phyloP scores from a whole-genome alignment of 495 filamentous ascomycete genomes.

The Platismatia glauca region DNA sequence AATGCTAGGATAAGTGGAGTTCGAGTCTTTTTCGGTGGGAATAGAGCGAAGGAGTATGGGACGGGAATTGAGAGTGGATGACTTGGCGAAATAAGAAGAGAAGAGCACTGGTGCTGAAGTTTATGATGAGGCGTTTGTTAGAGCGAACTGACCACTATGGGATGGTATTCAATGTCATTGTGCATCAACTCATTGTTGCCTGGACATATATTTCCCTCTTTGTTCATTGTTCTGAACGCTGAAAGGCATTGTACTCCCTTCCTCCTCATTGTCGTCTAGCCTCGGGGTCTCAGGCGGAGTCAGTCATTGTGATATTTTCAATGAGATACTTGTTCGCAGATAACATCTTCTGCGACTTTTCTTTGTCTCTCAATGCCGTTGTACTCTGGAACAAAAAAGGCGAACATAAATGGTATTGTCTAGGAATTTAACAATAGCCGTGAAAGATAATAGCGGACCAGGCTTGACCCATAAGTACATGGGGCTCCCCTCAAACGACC shows the following conservation, averaged over 20 bases:
- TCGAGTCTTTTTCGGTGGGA: not conserved
- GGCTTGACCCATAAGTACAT: not conserved
- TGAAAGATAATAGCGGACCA: not conserved
- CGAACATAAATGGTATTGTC: not conserved
- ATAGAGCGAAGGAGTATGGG: not conserved
- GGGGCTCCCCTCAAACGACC: not conserved
- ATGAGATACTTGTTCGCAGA: not conserved
- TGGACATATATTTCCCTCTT: not conserved
- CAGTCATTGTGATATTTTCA: too few relatives aligned
- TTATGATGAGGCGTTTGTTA: not conserved
- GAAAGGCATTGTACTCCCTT: not conserved
- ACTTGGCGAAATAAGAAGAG: not conserved
- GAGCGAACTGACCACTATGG: not conserved
- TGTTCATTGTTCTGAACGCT: not conserved
- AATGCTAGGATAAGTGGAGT: not conserved
- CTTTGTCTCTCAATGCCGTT: not conserved
- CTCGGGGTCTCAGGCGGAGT: too few relatives aligned
- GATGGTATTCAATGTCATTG: not conserved
- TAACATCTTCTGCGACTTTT: not conserved
- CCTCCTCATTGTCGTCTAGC: too few relatives aligned
- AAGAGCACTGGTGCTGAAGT: not conserved
- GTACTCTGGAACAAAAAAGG: not conserved
- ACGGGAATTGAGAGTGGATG: not conserved
- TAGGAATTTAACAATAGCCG: not conserved
- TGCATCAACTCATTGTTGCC: not conserved